Conservation (phyloP, 805 yeast genomes). For the Metschnikowia continentalis region DNA sequence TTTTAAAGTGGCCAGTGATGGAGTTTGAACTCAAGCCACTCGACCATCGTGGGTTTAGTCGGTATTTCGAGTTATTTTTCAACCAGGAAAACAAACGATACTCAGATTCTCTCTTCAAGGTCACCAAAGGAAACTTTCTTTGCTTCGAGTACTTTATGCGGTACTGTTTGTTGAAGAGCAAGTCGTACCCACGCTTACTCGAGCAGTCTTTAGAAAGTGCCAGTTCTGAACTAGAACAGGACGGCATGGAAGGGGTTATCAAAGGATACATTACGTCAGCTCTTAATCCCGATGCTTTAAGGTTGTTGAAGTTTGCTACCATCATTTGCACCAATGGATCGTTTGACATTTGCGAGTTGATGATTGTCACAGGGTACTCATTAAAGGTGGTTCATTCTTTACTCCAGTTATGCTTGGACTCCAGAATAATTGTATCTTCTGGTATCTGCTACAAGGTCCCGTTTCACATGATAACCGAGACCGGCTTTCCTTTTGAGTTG, state of each 20-base stretch:
- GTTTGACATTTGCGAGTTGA: conserved; percentile 36
- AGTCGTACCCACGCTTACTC: not conserved
- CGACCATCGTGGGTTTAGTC: conserved; percentile 4
- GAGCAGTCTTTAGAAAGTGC: not conserved
- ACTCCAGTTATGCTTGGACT: conserved; percentile 30
- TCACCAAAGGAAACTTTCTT: conserved; percentile 19
- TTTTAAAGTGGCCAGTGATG: conserved; percentile 6
- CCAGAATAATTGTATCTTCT: conserved; percentile 33
- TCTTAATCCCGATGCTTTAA: conserved; percentile 15
- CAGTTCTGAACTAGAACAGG: not conserved
- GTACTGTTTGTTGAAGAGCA: conserved; percentile 4
- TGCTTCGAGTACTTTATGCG: conserved; percentile 12
- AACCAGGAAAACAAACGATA: not conserved
- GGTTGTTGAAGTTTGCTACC: conserved; percentile 38
- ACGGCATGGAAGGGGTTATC: conserved; percentile 20
- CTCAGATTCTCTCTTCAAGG: conserved; percentile 7
- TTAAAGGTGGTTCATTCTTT: conserved; percentile 29
- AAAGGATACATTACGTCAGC: conserved; percentile 18
- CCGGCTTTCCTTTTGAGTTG: conserved; percentile 26
- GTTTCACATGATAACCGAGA: conserved; percentile 32
- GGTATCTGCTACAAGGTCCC: conserved; percentile 47
- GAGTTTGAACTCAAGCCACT: conserved; percentile 13
- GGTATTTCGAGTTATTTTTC: conserved; percentile 6
- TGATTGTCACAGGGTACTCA: conserved; percentile 33
- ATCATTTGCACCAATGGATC: conserved; percentile 34